Base-by-base conservation (phyloP, 2,329 filamentous ascomycete genomes). In the Alternaria burnsii region DNA sequence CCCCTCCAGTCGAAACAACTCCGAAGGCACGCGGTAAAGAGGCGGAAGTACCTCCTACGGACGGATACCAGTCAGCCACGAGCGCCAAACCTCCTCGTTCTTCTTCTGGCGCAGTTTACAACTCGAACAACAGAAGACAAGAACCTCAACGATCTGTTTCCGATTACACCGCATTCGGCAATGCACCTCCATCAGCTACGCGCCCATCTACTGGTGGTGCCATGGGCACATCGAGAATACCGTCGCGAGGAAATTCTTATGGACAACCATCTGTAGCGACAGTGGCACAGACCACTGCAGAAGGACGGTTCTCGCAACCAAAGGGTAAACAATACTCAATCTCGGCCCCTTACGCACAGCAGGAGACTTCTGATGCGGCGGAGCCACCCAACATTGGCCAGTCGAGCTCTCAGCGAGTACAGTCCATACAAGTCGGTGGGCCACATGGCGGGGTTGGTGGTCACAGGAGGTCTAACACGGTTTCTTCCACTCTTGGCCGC, bases 201-300 rank as follows among this genome's bases (percentile, higher is more conserved):
- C 85, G 94, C 51, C 94, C 94, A 14, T 88, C 88, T 57, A 98
- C 94, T 11, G 91, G 92, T 58, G 92, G 91, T 51, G 95, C 93
- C 3, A 88, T 94, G 56, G 83, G 81, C 64, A 84, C 81, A 55
- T 78, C 81, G 75, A 77, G 88, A 63, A 86, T 95, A 51, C 90
- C 91, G 66, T 92, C 89, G 67, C 88, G 91, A 66, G 86, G 91
- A 41, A 84, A 84, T 76, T 90, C 91, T 59, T 97, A 98, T 77
- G 92, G 92, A 66, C 92, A 96, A 78, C 95, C 94, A 50, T 89
- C 89, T 46, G 92, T 93, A 56, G 94, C 95, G 30, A 88, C 93
- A 48, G 89, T 97, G 61, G 93, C 93, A 50, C 90, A 91, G 69
- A 95, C 93, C 53, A 97, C 95, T 78, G 93, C 87, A 4, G 91